Percentiles rank a stretch among this genome's conserved stretches.
Conservation (phyloP, 2,329 filamentous ascomycete species). For the Chrysoporthe cubensis region DNA sequence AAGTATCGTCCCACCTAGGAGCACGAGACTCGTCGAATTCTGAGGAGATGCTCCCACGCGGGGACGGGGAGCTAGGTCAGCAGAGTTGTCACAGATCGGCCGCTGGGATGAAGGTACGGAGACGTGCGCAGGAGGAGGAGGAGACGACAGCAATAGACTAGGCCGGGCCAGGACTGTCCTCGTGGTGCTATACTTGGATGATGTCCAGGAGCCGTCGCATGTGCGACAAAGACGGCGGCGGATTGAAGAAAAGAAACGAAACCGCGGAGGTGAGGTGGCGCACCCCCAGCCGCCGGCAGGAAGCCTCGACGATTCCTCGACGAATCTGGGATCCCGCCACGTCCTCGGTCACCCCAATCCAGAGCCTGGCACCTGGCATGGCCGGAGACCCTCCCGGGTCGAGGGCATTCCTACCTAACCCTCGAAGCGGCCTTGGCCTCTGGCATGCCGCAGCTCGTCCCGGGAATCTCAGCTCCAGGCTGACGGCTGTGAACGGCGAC, state of each 20-base stretch:
- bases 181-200: constrained; percentile 1
- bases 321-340: background rate
- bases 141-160: background rate
- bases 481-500: background rate
- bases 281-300: too few relatives aligned
- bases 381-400: too few relatives aligned
- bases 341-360: background rate
- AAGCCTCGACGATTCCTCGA: background rate
- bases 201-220: background rate
- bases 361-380: background rate
- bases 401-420: background rate
- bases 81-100: constrained; percentile 10
- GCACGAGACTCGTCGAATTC: constrained; percentile 16
- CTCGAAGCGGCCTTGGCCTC: background rate
- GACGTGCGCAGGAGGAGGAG: background rate
- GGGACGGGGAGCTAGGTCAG: constrained; percentile 10
- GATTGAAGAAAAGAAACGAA: background rate
- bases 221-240: background rate
- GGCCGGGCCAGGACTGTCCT: constrained; percentile 4
- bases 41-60: constrained; percentile 8
- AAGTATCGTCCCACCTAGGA: constrained; percentile 8
- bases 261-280: background rate
- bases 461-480: background rate
- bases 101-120: background rate
- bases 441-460: background rate